phyloP scores from a whole-genome alignment of 805 yeast genomes.

The Lachancea mirantina region DNA sequence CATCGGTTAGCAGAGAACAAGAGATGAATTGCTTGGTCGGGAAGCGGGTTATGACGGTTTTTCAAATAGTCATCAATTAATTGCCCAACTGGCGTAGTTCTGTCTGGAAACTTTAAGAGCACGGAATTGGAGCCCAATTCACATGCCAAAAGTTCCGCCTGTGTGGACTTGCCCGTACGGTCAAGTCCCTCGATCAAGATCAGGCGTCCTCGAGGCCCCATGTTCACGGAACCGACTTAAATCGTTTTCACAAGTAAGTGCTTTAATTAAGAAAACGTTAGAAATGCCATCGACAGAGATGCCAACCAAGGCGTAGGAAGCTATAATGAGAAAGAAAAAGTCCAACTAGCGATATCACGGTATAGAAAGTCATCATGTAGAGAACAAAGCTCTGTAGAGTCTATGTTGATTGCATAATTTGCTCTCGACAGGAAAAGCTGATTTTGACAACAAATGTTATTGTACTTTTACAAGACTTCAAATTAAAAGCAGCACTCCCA shows the following conservation, averaged over 20 bases:
- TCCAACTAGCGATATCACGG: too few relatives aligned
- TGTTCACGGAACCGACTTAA: neutral
- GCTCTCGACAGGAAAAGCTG: too few relatives aligned
- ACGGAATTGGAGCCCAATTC: constrained; percentile 32
- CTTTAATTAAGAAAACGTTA: too few relatives aligned
- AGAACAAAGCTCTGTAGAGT: too few relatives aligned
- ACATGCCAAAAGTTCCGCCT: constrained; percentile 40
- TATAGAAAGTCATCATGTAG: too few relatives aligned
- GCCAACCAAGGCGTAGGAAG: too few relatives aligned
- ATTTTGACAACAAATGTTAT: too few relatives aligned
- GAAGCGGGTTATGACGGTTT: constrained; percentile 40
- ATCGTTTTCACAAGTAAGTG: too few relatives aligned
- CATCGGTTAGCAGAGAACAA: constrained; percentile 91
- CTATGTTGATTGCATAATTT: too few relatives aligned
- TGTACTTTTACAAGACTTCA: too few relatives aligned
- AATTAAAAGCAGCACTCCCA: too few relatives aligned
- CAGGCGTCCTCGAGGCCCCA: constrained; percentile 54
- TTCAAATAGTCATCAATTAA: constrained; percentile 69
- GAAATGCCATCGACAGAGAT: neutral
- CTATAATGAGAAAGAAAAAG: too few relatives aligned
- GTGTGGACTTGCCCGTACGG: constrained; percentile 91
- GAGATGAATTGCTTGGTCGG: constrained; percentile 79
- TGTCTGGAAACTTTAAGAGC: constrained; percentile 77
- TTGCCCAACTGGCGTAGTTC: constrained; percentile 75
- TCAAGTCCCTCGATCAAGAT: constrained; percentile 90